Evolutionary conservation across 495 filamentous ascomycete species (phyloP).

Genomic region (Xylaria intraflava): DNA sequence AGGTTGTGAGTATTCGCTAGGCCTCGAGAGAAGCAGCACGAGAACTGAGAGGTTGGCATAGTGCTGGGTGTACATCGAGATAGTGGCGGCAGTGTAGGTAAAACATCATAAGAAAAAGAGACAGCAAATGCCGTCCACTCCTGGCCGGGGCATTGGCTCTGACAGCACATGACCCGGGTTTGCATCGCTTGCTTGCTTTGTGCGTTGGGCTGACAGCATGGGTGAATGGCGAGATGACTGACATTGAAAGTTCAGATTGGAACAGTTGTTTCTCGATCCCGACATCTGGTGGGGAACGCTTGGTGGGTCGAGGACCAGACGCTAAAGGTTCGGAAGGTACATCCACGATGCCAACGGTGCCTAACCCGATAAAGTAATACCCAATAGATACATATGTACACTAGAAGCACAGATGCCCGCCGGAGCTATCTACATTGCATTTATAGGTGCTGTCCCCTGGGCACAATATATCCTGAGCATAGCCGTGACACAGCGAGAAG

Average conservation of each 20-base stretch:
- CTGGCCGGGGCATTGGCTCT: neutral
- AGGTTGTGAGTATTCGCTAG: too few species aligned
- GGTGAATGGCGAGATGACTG: neutral
- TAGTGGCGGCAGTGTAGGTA: neutral
- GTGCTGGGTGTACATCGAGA: neutral
- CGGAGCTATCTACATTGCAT: too few species aligned
- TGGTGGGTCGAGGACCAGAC: neutral
- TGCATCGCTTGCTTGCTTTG: neutral
- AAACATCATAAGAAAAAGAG: neutral
- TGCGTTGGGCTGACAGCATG: neutral
- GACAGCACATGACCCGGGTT: slow-evolving; percentile 2
- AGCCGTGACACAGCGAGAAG: too few species aligned
- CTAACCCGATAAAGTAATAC: too few species aligned
- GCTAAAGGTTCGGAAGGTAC: too few species aligned
- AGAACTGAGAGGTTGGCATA: neutral
- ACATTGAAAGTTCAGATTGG: neutral
- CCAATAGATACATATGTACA: too few species aligned
- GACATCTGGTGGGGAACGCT: slow-evolving; percentile 2
- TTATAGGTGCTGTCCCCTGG: too few species aligned
- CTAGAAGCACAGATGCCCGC: too few species aligned
- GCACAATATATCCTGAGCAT: too few species aligned
- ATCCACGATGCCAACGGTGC: too few species aligned
- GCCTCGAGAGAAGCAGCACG: neutral
- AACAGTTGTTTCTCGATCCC: slow-evolving; percentile 8
- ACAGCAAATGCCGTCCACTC: slow-evolving; percentile 4